These are phyloP conservation scores for Paraphoma sp. DNA, from an alignment of 2,329 filamentous ascomycete species.

Conservation along the genomic window DNA sequence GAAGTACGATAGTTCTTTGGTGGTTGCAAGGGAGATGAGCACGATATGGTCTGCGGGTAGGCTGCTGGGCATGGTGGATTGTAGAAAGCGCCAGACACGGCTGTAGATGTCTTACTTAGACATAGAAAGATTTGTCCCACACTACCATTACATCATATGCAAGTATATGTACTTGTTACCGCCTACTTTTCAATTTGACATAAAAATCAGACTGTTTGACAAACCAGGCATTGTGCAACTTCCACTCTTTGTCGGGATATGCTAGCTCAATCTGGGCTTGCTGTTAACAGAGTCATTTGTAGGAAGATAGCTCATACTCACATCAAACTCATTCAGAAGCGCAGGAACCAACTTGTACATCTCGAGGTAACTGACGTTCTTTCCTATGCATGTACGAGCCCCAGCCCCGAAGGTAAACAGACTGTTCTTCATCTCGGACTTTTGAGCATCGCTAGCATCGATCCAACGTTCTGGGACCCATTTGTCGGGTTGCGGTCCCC, in stretches of 20 bases:
- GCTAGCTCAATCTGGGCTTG: slow-evolving; percentile 7
- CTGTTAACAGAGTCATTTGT: not conserved
- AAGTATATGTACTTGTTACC: not conserved
- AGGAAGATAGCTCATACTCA: slow-evolving; percentile 3
- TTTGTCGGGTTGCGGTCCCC: slow-evolving; percentile 8
- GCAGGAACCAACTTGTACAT: slow-evolving; percentile 23
- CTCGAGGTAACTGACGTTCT: slow-evolving; percentile 23
- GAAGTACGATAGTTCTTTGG: not conserved
- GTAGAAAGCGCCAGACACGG: too few relatives aligned
- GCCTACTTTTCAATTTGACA: slow-evolving; percentile 3
- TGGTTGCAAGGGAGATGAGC: not conserved
- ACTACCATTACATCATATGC: too few relatives aligned
- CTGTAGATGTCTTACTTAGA: too few relatives aligned
- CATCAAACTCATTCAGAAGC: slow-evolving; percentile 16
- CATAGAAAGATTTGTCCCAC: too few relatives aligned
- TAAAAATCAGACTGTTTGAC: slow-evolving; percentile 17
- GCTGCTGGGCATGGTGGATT: too few relatives aligned
- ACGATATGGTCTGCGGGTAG: not conserved
- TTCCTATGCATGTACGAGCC: slow-evolving; percentile 20
- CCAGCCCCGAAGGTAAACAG: slow-evolving; percentile 21
- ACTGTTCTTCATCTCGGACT: slow-evolving; percentile 40
- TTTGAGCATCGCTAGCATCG: slow-evolving; percentile 8
- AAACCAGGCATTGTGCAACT: slow-evolving; percentile 18
- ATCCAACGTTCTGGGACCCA: slow-evolving; percentile 26
- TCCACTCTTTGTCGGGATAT: slow-evolving; percentile 11